Evolutionary conservation across 345 rosid species (phyloP), one percentile per base, ranked within the genome.

Genomic region (Brassica juncea): DNA sequence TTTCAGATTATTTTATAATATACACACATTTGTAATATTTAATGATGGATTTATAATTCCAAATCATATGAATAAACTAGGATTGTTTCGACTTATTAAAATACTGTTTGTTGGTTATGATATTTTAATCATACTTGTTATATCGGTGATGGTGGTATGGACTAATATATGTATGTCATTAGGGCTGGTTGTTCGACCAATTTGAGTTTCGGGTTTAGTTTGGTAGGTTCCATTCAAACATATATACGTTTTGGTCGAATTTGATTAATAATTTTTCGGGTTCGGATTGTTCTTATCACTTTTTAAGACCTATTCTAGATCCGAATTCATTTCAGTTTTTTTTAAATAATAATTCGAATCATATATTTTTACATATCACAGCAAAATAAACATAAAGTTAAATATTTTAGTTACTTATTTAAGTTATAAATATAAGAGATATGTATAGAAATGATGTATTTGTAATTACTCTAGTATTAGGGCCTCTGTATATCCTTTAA

Each of bases 51-150:
- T 77, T 70, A 72, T 71, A 66, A 21, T 76, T 71, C 70, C 66
- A 71, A 52, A 71, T 76, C 81, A 76, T 67, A 76, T 67, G 70
- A 76, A 76, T 76, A 76, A 81, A 49, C 15, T 63, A 37, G 44
- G 67, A 25, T 27, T 74, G 44, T 52, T 69, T 59, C 64, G 32
- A 25, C 28, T 25, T 25, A 59, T 25, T 7, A 59, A 25, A 23
- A 71, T 63, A 27, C 16, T 16, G 8, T 54, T 65, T 27, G 23
- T 70, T 63, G 34, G 3, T 10, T 14, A 39, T 71, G 49, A 3
- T 7, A 54, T 15, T 59, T 75, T 37, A 31, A 61, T 58, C 35
- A 21, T 70, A 52, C n/a, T 64, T 11, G n/a, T 30, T 44, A 6
- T 15, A 63, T 37, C 11, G 7, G 7, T 35, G 1, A 49, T 49